phyloP scores from a whole-genome alignment of 495 filamentous ascomycete genomes.

The Penicillium odoratum region DNA sequence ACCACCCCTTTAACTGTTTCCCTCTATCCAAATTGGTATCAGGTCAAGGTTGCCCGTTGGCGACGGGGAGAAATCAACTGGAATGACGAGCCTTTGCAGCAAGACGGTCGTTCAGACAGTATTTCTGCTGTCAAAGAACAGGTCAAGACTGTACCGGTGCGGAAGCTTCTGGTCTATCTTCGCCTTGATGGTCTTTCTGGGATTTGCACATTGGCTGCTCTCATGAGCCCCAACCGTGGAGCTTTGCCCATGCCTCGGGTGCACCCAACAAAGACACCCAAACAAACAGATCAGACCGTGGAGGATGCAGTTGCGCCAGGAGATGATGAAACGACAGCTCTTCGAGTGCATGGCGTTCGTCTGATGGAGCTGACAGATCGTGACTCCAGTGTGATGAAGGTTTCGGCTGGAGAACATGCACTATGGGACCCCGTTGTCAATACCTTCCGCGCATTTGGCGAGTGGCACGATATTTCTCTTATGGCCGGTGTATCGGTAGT shows the following conservation, averaged over 20 bases:
- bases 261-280: conserved; percentile 47
- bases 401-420: conserved; percentile 78
- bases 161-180: conserved; percentile 63
- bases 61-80: conserved; percentile 91
- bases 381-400: conserved; percentile 93
- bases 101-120: conserved; percentile 37
- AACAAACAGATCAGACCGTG: conserved; percentile 22
- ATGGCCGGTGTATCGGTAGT: conserved; percentile 77
- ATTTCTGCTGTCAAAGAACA: conserved; percentile 47
- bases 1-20: conserved; percentile 79
- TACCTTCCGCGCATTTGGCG: conserved; percentile 84
- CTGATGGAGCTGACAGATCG: conserved; percentile 89
- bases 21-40: conserved; percentile 88
- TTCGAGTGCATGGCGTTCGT: conserved; percentile 84
- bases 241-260: conserved; percentile 37
- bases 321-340: conserved; percentile 35
- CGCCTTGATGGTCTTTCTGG: conserved; percentile 88
- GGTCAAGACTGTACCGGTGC: conserved; percentile 34
- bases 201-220: conserved; percentile 78
- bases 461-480: conserved; percentile 79
- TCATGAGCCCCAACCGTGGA: conserved; percentile 50
- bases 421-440: conserved; percentile 86
- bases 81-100: conserved; percentile 66
- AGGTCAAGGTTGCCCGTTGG: conserved; percentile 88
- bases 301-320: conserved; percentile 29